Base-by-base conservation (phyloP, 1,284 basidiomycete species). In the Cryptococcus amylolentus region DNA sequence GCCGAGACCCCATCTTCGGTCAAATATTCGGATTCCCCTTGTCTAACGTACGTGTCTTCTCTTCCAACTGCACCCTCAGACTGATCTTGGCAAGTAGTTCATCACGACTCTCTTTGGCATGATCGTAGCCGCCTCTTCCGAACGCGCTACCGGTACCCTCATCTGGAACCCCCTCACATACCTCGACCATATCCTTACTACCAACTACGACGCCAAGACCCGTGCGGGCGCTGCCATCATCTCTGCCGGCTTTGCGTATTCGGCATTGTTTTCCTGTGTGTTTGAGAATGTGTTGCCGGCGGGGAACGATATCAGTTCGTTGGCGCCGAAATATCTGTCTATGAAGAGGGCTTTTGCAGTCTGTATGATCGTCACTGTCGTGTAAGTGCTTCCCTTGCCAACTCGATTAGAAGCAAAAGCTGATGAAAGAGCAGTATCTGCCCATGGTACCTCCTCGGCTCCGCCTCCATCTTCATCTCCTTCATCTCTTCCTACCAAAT, bases 291-390 rank as follows among this genome's bases (percentile, higher is more conserved):
- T 66, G 40, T 53, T 66, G 4, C 67, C 69, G 0, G 64, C 54
- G 1, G 65, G 64, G 16, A 65, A 68, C 50, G 67, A 67, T 47
- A 67, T 69, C 42, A 49, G 47, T 20, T 60, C 58, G 20, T 58
- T 63, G 42, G 80, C 83, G 59, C 88, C 89, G 56, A 84, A 86
- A 39, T 91, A 85, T 77, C 84, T 91, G 66, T 89, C 87, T 72
- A 91, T 92, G 65, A 84, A 88, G 31, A 82, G 89, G 8, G 89
- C 89, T 13, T 87, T 87, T 16, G 88, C 86, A 70, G 78, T 91
- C 47, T 86, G 85, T 23, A 60, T 61, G 64, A 48, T 65, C 39
- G 38, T 67, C 40, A 66, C 65, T 26, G 40, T 69, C 4, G 66
- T 54, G 61, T 60, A 49, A 56, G 55, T 51, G 6, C 4, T 55